Evolutionary conservation across 2,329 filamentous ascomycete species (phyloP).

Genomic region (Beauveria rudraprayagi): DNA sequence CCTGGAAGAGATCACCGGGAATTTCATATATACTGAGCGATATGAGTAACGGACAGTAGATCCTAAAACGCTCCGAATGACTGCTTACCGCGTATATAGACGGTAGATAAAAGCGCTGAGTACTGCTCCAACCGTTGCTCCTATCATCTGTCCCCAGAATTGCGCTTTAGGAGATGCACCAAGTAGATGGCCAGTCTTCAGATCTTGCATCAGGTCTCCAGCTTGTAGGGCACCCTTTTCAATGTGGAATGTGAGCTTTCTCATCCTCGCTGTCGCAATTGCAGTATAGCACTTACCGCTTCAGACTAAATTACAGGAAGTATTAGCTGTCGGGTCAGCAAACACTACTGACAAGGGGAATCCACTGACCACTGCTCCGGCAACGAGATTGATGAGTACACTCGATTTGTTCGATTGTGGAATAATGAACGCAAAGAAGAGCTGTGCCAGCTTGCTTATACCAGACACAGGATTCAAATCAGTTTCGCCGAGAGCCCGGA

Average conservation of each 20-base stretch:
- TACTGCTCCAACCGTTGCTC: constrained; percentile 76
- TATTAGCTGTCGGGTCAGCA: neutral
- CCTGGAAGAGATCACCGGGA: constrained; percentile 82
- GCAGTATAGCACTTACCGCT: constrained; percentile 23
- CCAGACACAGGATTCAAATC: constrained; percentile 95
- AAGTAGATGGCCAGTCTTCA: constrained; percentile 91
- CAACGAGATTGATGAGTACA: constrained; percentile 91
- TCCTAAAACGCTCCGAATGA: neutral
- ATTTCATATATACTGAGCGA: constrained; percentile 66
- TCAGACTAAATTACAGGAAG: constrained; percentile 25
- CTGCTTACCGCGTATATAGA: constrained; percentile 59
- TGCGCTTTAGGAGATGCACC: constrained; percentile 90
- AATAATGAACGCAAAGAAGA: constrained; percentile 88
- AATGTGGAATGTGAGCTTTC: constrained; percentile 10
- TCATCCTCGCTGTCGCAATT: neutral
- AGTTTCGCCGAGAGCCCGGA: constrained; percentile 66
- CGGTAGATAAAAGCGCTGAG: constrained; percentile 82
- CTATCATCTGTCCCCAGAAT: constrained; percentile 94
- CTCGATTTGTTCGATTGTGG: constrained; percentile 73
- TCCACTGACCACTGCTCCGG: constrained; percentile 63
- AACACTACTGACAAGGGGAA: neutral
- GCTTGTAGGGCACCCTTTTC: constrained; percentile 71
- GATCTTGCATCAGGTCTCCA: constrained; percentile 91
- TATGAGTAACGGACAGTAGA: neutral
- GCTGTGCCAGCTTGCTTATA: constrained; percentile 91